Evolutionary conservation across 495 filamentous ascomycete species (phyloP).

Genomic region (Aeminium ludgeri): DNA sequence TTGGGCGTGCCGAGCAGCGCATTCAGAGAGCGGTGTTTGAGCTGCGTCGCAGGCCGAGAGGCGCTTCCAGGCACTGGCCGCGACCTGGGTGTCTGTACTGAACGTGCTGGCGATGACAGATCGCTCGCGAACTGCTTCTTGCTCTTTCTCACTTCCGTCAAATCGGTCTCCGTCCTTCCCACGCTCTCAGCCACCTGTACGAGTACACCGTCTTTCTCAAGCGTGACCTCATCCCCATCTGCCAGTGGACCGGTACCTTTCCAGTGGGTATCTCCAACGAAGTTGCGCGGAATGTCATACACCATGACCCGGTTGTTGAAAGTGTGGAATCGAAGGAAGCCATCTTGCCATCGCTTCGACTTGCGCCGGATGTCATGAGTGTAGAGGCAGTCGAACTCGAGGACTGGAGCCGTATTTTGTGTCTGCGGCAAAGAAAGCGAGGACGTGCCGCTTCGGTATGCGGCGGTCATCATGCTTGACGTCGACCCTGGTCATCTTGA

Average conservation of each 20-base stretch:
- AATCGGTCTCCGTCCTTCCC: constrained; percentile 56
- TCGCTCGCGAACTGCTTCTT: constrained; percentile 30
- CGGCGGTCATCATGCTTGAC: constrained; percentile 10
- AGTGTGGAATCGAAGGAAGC: constrained; percentile 66
- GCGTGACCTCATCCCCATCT: constrained; percentile 63
- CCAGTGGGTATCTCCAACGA: constrained; percentile 75
- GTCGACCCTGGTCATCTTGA: neutral
- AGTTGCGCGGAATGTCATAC: constrained; percentile 64
- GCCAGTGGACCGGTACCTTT: constrained; percentile 43
- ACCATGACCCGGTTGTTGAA: constrained; percentile 90
- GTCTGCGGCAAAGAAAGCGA: constrained; percentile 19
- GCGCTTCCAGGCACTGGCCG: neutral
- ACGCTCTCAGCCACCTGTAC: constrained; percentile 64
- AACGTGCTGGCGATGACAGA: constrained; percentile 4
- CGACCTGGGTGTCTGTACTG: neutral
- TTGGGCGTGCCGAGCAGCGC: constrained; percentile 40
- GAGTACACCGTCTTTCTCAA: constrained; percentile 57
- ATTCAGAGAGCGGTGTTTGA: constrained; percentile 38
- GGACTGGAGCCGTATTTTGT: constrained; percentile 55
- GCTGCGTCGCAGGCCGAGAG: constrained; percentile 13
- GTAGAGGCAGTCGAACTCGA: constrained; percentile 71
- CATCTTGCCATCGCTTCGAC: constrained; percentile 87
- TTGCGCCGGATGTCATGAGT: constrained; percentile 72
- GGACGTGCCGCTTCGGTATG: constrained; percentile 10
- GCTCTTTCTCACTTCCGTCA: constrained; percentile 56